Conservation (phyloP, 2,329 filamentous ascomycete species). For the Cordyceps fumosorosea region DNA sequence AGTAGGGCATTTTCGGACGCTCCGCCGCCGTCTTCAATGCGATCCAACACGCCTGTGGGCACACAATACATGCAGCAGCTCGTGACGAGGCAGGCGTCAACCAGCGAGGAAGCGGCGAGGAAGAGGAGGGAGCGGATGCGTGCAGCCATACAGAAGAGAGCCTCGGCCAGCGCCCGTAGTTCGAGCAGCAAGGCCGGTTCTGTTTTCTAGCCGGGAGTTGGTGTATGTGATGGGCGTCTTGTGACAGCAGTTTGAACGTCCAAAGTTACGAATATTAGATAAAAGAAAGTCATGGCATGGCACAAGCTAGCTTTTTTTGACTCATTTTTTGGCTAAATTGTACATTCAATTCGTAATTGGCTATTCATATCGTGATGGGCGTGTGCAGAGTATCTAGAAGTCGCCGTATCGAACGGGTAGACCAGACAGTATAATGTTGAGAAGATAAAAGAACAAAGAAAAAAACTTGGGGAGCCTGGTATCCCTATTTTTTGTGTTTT, state of each 20-base stretch:
- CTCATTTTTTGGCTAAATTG: background rate
- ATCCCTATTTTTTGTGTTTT: constrained; percentile 3
- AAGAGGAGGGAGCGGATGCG: constrained; percentile 21
- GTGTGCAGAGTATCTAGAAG: constrained; percentile 12
- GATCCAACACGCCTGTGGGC: constrained; percentile 14
- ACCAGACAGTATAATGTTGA: constrained; percentile 5
- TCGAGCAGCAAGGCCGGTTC: constrained; percentile 15
- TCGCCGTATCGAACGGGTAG: constrained; percentile 1
- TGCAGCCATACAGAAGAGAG: constrained; percentile 23
- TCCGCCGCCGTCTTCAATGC: constrained; percentile 18
- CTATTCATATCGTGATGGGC: constrained; percentile 8
- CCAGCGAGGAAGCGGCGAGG: constrained; percentile 14
- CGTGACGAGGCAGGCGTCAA: constrained; percentile 12
- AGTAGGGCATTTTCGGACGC: constrained; percentile 13
- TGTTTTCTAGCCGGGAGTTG: background rate
- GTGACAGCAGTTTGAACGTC: background rate
- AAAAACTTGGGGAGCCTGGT: constrained; percentile 7
- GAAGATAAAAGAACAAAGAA: background rate
- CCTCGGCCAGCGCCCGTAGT: constrained; percentile 12
- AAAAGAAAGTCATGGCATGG: background rate
- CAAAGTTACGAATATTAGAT: background rate
- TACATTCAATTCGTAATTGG: constrained; percentile 3
- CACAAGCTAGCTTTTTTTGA: background rate
- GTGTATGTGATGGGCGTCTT: background rate
- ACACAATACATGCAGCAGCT: constrained; percentile 21